phyloP scores from a whole-genome alignment of 2,329 filamentous ascomycete genomes.

The Phyllosticta ampelicida region DNA sequence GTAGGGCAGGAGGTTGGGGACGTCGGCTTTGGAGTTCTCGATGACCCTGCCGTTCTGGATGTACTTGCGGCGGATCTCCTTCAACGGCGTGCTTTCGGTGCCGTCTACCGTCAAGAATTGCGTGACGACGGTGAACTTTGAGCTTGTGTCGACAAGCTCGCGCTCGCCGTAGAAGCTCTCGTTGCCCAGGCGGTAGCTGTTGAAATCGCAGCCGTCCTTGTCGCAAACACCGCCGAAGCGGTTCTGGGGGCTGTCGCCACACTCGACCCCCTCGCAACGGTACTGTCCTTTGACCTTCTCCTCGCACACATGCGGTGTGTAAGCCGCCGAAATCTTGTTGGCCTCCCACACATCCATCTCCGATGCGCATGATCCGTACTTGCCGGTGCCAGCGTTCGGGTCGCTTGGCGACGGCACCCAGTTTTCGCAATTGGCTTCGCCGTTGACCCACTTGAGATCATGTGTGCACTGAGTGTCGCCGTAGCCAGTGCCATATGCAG shows the following conservation, averaged over 20 bases:
- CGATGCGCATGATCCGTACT: slow-evolving; percentile 52
- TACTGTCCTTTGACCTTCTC: slow-evolving; percentile 32
- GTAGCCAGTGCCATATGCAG: slow-evolving; percentile 50
- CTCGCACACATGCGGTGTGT: slow-evolving; percentile 55
- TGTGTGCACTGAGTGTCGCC: slow-evolving; percentile 32
- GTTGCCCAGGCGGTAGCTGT: slow-evolving; percentile 52
- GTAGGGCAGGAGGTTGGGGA: slow-evolving; percentile 33
- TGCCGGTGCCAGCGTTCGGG: slow-evolving; percentile 42
- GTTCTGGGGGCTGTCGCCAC: slow-evolving; percentile 33
- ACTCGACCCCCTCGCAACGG: slow-evolving; percentile 40
- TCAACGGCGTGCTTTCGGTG: not conserved
- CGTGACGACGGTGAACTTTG: slow-evolving; percentile 40
- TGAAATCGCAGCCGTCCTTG: slow-evolving; percentile 56
- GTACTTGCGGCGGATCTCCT: slow-evolving; percentile 40
- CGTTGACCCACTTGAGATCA: slow-evolving; percentile 44
- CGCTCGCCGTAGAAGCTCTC: slow-evolving; percentile 49
- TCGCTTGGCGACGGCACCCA: slow-evolving; percentile 45
- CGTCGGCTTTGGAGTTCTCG: slow-evolving; percentile 32
- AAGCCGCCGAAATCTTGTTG: slow-evolving; percentile 53
- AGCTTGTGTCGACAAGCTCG: slow-evolving; percentile 34
- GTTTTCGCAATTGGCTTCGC: slow-evolving; percentile 45
- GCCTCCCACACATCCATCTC: slow-evolving; percentile 66
- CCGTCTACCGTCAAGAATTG: slow-evolving; percentile 31
- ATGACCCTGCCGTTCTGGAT: slow-evolving; percentile 41
- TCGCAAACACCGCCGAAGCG: slow-evolving; percentile 56